These are phyloP conservation scores for Solanum corneliomulleri DNA, from an alignment of 257 asterid genomes.

Conservation along the genomic window DNA sequence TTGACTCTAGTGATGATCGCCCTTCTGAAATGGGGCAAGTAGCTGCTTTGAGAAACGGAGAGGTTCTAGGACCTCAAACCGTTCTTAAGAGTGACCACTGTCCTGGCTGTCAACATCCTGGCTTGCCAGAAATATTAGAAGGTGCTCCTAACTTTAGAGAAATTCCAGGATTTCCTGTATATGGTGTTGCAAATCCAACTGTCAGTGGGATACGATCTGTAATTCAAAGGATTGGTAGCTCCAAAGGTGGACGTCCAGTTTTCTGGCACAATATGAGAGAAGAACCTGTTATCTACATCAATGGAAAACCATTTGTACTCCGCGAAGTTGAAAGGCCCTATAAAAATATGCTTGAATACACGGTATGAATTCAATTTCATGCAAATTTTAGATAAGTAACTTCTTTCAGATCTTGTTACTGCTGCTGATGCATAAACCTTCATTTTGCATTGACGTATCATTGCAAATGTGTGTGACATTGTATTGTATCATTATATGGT, in stretches of 20 bases:
- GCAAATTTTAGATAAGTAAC: not conserved
- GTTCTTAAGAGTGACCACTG: conserved; percentile 96
- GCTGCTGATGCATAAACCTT: not conserved
- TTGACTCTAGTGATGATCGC: conserved; percentile 46
- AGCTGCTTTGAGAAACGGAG: conserved; percentile 83
- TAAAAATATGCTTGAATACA: conserved; percentile 95
- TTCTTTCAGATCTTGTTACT: not conserved
- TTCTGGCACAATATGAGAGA: conserved; percentile 99
- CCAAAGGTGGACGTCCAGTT: conserved; percentile 73
- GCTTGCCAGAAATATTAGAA: conserved; percentile 75
- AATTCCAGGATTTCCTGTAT: conserved; percentile 92
- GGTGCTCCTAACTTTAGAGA: conserved; percentile 98
- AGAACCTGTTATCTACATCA: conserved; percentile 93
- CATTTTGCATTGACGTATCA: not conserved
- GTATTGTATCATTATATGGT: not conserved
- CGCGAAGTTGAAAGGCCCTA: conserved; percentile 98
- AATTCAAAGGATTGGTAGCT: conserved; percentile 80
- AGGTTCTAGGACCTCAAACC: conserved; percentile 98
- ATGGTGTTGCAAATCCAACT: conserved; percentile 98
- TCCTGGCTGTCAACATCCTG: conserved; percentile 92
- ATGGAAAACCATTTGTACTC: conserved; percentile 94
- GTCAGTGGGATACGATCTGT: conserved; percentile 83
- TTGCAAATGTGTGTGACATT: not conserved
- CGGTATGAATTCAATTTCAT: conserved; percentile 40
- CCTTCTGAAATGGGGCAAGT: conserved; percentile 92